A percentile compares a stretch with the other conserved stretches of the same genome.
Evolutionary conservation across 768 basidiomycete genomes (phyloP).

Genomic region (Crassisporium funariophilum): DNA sequence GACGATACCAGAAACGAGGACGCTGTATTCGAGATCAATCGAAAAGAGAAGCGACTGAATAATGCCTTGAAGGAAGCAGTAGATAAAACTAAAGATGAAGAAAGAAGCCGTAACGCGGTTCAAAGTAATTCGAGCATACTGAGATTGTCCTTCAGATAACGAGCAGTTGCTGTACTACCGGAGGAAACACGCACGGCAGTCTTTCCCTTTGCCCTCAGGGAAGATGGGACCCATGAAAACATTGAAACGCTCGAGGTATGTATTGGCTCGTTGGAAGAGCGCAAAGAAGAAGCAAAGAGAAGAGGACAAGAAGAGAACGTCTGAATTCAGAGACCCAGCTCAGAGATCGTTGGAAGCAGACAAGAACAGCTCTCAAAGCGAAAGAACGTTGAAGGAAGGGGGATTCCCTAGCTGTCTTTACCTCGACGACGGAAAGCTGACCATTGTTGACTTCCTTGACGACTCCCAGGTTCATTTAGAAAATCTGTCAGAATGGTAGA

Average conservation of each 20-base stretch:
- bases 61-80: constrained; percentile 54
- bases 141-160: not conserved
- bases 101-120: constrained; percentile 46
- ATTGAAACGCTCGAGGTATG: too few species aligned
- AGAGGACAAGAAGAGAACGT: constrained; percentile 12
- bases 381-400: too few species aligned
- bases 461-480: too few species aligned
- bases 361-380: not conserved
- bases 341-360: not conserved
- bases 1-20: constrained; percentile 40
- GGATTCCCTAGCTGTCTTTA: too few species aligned
- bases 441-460: not conserved
- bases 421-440: not conserved
- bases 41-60: constrained; percentile 51
- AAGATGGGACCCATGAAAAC: constrained; percentile 5
- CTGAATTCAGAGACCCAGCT: not conserved
- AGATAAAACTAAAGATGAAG: constrained; percentile 51
- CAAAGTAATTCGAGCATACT: constrained; percentile 42
- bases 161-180: not conserved
- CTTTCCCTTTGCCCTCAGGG: constrained; percentile 17
- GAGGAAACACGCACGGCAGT: constrained; percentile 14
- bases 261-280: too few species aligned
- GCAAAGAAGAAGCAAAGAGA: constrained; percentile 8
- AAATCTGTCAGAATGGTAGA: too few species aligned
- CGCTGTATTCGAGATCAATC: constrained; percentile 43